Evolutionary conservation across 225 moss, liverwort and hornwort genomes (phyloP).

Genomic region (Antitrichia curtipendula): DNA sequence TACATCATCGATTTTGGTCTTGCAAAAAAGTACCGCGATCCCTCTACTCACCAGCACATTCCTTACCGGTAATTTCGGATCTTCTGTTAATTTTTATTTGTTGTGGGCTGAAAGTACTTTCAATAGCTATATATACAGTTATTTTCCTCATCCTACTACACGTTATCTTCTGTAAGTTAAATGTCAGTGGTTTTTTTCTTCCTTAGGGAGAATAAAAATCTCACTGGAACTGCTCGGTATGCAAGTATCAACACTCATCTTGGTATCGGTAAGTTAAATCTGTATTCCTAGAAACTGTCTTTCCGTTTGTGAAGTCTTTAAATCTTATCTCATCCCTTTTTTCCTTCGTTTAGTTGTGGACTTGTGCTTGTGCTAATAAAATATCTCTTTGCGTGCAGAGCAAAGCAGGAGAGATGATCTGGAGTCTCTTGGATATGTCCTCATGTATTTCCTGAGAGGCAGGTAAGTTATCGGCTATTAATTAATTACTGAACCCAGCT

Average conservation of each 20-base stretch:
- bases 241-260: constrained; percentile 44
- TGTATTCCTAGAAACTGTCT: neutral
- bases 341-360: neutral
- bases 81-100: neutral
- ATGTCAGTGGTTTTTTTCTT: neutral
- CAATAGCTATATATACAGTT: neutral
- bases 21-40: constrained; percentile 37
- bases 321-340: neutral
- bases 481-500: neutral
- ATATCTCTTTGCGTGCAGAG: constrained; percentile 11
- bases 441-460: constrained; percentile 46
- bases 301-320: neutral
- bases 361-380: neutral
- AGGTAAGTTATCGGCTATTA: constrained; percentile 32
- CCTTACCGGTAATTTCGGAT: constrained; percentile 11
- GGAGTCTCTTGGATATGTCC: constrained; percentile 47
- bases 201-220: constrained; percentile 78
- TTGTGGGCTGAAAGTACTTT: neutral
- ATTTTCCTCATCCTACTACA: neutral
- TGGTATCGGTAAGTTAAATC: constrained; percentile 48
- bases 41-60: constrained; percentile 29
- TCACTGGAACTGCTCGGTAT: constrained; percentile 57
- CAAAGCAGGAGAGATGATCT: constrained; percentile 50
- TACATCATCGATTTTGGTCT: constrained; percentile 46
- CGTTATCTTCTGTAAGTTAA: neutral